Evolutionary conservation across 106 monocot genomes (phyloP).

Genomic region (Dactylorhiza incarnata): DNA sequence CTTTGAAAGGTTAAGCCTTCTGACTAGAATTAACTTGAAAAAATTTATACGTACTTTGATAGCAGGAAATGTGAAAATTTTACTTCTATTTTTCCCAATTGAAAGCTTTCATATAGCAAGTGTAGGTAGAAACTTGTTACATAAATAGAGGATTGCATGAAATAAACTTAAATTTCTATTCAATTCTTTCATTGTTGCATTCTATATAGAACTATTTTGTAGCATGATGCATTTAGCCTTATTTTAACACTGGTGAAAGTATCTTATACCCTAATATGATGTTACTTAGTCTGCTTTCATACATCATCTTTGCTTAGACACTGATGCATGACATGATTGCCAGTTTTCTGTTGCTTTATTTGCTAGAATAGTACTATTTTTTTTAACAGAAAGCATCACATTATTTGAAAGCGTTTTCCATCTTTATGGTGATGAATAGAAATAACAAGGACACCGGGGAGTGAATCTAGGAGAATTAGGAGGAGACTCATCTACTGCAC

Average conservation of each 20-base stretch:
- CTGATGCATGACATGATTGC: not conserved
- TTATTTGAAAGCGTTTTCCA: not conserved
- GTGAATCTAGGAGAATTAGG: not conserved
- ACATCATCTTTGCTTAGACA: not conserved
- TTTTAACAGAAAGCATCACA: not conserved
- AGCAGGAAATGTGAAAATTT: not conserved
- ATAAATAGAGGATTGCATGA: not conserved
- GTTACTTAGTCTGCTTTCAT: not conserved
- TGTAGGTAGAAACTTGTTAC: not conserved
- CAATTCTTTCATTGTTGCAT: not conserved
- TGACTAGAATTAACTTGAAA: not conserved
- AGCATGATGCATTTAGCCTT: not conserved
- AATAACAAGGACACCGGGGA: not conserved
- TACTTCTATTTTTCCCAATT: not conserved
- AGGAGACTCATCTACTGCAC: not conserved
- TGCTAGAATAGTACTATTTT: not conserved
- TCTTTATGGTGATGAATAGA: not conserved
- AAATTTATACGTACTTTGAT: not conserved
- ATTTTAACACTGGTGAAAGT: not conserved
- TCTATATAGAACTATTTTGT: not conserved
- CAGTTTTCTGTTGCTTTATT: not conserved
- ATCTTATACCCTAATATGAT: not conserved
- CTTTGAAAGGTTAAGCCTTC: conserved; percentile 75
- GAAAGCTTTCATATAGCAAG: not conserved
- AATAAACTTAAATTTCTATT: not conserved